phyloP scores from a whole-genome alignment of 345 rosid genomes.

The Microcos paniculata region DNA sequence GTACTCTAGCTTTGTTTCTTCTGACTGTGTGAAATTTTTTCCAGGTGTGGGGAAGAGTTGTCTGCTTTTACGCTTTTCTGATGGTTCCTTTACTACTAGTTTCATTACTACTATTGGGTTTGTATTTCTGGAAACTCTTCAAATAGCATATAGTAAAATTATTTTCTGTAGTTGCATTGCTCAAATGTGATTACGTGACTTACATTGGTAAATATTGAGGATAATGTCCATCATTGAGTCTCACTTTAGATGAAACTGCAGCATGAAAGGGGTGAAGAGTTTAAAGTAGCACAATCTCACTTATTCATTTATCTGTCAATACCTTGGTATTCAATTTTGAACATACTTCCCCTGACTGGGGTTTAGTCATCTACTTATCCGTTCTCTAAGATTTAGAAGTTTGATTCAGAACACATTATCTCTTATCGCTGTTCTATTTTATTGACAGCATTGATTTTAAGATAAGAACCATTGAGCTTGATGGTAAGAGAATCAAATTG shows the following conservation, averaged over 20 bases:
- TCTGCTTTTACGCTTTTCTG: slow-evolving; percentile 87
- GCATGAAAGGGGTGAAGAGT: background rate
- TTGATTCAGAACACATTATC: background rate
- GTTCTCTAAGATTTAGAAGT: slow-evolving; percentile 3
- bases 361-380: background rate
- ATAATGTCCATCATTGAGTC: background rate
- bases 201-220: slow-evolving; percentile 1
- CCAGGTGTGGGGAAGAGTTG: slow-evolving; percentile 97
- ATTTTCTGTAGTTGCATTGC: background rate
- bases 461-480: slow-evolving; percentile 94
- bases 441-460: slow-evolving; percentile 82
- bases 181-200: background rate
- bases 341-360: background rate
- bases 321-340: background rate
- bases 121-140: slow-evolving; percentile 18
- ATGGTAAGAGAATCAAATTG: slow-evolving; percentile 84
- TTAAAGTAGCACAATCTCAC: background rate
- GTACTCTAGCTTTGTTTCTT: background rate
- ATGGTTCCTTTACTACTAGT: slow-evolving; percentile 95
- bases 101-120: slow-evolving; percentile 94
- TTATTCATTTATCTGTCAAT: slow-evolving; percentile 2
- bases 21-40: background rate
- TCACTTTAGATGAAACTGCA: background rate
- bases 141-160: background rate
- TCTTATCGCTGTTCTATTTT: background rate